phyloP scores from a whole-genome alignment of 495 filamentous ascomycete genomes.

The Aspergillus sclerotioniger region DNA sequence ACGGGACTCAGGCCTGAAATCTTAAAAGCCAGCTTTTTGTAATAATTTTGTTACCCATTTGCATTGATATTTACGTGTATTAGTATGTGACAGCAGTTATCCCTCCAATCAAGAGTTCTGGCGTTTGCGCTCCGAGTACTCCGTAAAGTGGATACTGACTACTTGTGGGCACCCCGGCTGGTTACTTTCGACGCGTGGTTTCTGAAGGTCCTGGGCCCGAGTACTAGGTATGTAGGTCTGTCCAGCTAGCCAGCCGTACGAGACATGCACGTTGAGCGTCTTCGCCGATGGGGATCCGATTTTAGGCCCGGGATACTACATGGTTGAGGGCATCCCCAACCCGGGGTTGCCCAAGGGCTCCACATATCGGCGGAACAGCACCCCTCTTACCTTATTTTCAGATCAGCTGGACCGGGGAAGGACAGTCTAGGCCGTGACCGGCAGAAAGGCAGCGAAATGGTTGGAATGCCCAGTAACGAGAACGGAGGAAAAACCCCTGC shows the following conservation, averaged over 20 bases:
- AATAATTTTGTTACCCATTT: not conserved
- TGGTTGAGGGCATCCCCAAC: not conserved
- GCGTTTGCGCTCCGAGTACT: not conserved
- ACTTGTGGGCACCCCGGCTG: not conserved
- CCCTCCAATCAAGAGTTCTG: not conserved
- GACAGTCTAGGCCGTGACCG: conserved; percentile 13
- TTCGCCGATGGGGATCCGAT: not conserved
- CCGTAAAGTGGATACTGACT: not conserved
- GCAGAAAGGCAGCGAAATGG: conserved; percentile 26
- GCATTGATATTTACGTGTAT: not conserved
- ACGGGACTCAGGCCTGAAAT: not conserved
- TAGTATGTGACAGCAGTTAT: not conserved
- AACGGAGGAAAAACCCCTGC: conserved; percentile 30
- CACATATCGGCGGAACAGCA: not conserved
- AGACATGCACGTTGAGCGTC: not conserved
- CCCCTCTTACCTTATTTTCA: conserved; percentile 1
- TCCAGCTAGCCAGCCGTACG: not conserved
- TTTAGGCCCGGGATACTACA: not conserved
- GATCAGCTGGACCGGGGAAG: conserved; percentile 17
- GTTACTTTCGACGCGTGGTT: not conserved
- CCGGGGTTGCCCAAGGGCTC: not conserved
- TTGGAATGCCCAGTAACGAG: conserved; percentile 21
- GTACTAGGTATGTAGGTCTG: too few species aligned
- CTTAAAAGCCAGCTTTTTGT: not conserved
- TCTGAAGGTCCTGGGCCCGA: not conserved